Conservation (phyloP, 2,329 filamentous ascomycete genomes). For the Penicillium nordicum region DNA sequence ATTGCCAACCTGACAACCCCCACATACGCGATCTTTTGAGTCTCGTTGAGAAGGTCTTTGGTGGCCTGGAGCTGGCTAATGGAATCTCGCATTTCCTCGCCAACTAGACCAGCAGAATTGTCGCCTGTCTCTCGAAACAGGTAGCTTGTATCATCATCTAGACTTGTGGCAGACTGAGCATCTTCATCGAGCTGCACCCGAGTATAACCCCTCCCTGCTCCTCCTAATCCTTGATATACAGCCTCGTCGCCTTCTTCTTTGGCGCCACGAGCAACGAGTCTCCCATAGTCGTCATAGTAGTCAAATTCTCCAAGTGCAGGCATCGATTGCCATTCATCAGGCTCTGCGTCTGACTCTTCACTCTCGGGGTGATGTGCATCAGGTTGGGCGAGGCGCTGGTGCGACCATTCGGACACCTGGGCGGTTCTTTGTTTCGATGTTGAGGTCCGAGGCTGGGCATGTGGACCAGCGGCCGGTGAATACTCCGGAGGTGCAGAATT, state of each 20-base stretch:
- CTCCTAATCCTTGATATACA: conserved; percentile 74
- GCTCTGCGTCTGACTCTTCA: conserved; percentile 52
- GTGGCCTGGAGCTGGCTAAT: conserved; percentile 91
- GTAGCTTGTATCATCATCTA: conserved; percentile 97
- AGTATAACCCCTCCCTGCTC: conserved; percentile 92
- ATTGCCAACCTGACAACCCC: conserved; percentile 81
- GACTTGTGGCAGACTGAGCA: conserved; percentile 84
- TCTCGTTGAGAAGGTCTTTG: conserved; percentile 90
- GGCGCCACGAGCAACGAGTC: conserved; percentile 77
- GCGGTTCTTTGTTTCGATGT: conserved; percentile 26
- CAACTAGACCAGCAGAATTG: conserved; percentile 61
- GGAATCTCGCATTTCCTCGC: conserved; percentile 81
- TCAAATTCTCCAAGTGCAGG: conserved; percentile 89
- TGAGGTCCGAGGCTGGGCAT: conserved; percentile 14
- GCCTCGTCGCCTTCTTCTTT: conserved; percentile 66
- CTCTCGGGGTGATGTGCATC: conserved; percentile 35
- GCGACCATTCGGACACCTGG: conserved; percentile 78
- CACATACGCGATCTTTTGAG: conserved; percentile 93
- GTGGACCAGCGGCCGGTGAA: not conserved
- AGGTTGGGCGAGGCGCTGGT: conserved; percentile 68
- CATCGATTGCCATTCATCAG: conserved; percentile 90
- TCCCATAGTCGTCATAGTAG: conserved; percentile 92
- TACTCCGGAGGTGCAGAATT: conserved; percentile 7
- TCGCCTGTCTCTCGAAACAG: conserved; percentile 73
- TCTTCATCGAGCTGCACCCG: conserved; percentile 94